Conservation (phyloP, 495 filamentous ascomycete genomes). For the Penicillium silybi region DNA sequence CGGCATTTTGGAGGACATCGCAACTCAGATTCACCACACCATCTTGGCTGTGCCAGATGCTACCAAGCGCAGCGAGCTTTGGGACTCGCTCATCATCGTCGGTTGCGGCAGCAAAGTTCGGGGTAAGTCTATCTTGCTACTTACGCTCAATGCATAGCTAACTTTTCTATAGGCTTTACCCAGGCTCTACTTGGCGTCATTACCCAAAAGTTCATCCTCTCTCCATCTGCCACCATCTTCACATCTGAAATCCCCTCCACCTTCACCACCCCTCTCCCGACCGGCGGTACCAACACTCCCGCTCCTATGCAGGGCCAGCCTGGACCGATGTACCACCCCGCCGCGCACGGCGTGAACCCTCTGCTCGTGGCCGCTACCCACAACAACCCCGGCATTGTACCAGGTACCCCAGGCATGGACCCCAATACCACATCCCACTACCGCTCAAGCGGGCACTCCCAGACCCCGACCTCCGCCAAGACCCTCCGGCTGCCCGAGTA, state of each 20-base stretch:
- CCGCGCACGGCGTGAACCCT: constrained; percentile 72
- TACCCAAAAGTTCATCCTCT: constrained; percentile 78
- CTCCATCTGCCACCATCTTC: constrained; percentile 92
- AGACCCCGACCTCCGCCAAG: constrained; percentile 86
- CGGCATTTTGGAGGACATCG: constrained; percentile 72
- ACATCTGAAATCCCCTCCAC: constrained; percentile 91
- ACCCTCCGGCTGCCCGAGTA: constrained; percentile 76
- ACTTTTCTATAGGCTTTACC: constrained; percentile 58
- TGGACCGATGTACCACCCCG: constrained; percentile 38
- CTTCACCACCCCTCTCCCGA: constrained; percentile 82
- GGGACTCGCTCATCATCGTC: constrained; percentile 84
- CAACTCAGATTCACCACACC: constrained; percentile 74
- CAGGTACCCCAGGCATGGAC: constrained; percentile 38
- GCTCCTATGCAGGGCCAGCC: constrained; percentile 48
- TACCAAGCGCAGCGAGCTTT: constrained; percentile 75
- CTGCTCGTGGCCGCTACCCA: constrained; percentile 89
- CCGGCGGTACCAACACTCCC: constrained; percentile 89
- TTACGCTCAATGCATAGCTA: not conserved
- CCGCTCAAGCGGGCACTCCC: constrained; percentile 73
- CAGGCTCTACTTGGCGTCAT: constrained; percentile 79
- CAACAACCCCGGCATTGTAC: constrained; percentile 48
- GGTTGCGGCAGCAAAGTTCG: constrained; percentile 82
- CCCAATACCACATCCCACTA: constrained; percentile 29
- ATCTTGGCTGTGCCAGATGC: constrained; percentile 75
- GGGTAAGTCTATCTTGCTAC: constrained; percentile 43